These are phyloP conservation scores for Globisporangium camurandrum DNA, from an alignment of 352 stramenopile genomes.

Conservation along the genomic window DNA sequence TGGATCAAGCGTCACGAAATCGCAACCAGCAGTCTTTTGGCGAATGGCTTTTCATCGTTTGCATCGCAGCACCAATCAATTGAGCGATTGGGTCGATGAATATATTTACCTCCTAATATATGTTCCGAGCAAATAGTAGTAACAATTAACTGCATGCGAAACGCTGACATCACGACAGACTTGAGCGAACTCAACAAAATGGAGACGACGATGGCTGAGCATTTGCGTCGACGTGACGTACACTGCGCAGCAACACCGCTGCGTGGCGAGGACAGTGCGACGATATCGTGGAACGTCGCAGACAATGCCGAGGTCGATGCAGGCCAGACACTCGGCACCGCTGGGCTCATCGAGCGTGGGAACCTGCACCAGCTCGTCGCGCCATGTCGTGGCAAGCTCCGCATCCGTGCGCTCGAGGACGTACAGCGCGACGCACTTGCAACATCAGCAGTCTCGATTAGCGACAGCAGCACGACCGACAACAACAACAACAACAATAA, in stretches of 20 bases:
- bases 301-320: conserved; percentile 44
- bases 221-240: conserved; percentile 54
- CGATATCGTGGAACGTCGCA: conserved; percentile 35
- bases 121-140: too few relatives aligned
- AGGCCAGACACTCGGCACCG: conserved; percentile 45
- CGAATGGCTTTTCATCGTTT: too few relatives aligned
- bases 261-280: conserved; percentile 8
- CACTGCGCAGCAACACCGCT: conserved; percentile 26
- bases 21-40: too few relatives aligned
- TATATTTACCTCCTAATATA: too few relatives aligned
- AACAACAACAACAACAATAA: not conserved
- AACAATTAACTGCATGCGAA: too few relatives aligned
- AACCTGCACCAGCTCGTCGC: conserved; percentile 47
- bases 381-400: conserved; percentile 90
- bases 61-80: too few relatives aligned
- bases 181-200: too few relatives aligned
- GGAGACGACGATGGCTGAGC: conserved; percentile 19
- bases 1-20: too few relatives aligned
- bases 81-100: too few relatives aligned
- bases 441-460: not conserved
- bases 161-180: too few relatives aligned
- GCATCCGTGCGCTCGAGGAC: conserved; percentile 10
- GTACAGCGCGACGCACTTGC: not conserved
- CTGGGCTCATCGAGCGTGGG: conserved; percentile 48
- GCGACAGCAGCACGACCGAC: not conserved